Conservation (phyloP, 2,329 filamentous ascomycete genomes). For the Colletotrichum spaethianum region DNA sequence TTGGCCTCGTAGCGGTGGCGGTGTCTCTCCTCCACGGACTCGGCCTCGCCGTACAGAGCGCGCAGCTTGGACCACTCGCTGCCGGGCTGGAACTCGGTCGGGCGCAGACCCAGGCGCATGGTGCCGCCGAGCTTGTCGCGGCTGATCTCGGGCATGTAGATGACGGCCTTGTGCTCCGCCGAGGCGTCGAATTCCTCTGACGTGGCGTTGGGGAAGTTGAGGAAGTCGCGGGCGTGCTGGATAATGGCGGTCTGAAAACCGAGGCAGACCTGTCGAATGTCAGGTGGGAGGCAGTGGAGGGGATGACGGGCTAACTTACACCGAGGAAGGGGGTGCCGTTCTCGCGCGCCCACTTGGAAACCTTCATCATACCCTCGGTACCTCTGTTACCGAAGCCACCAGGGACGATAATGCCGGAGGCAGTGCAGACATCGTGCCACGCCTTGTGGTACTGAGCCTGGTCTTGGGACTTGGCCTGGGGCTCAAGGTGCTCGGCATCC, state of each 20-base stretch:
- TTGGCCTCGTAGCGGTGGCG: conserved; percentile 94
- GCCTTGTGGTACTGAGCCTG: conserved; percentile 86
- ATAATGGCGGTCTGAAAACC: conserved; percentile 95
- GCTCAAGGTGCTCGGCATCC: conserved; percentile 87
- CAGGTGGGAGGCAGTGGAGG: neutral
- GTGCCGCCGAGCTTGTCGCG: conserved; percentile 85
- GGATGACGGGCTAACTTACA: neutral
- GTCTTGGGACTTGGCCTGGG: conserved; percentile 69
- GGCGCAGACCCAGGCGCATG: conserved; percentile 85
- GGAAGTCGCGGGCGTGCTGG: conserved; percentile 85
- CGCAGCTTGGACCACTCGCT: conserved; percentile 86
- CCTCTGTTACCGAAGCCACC: conserved; percentile 87
- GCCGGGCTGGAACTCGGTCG: conserved; percentile 81
- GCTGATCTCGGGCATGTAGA: conserved; percentile 94
- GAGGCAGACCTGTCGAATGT: conserved; percentile 75
- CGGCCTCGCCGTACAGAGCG: conserved; percentile 76
- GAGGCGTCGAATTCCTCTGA: conserved; percentile 69
- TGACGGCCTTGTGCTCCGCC: conserved; percentile 79
- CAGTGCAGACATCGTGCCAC: conserved; percentile 84
- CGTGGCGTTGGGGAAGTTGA: conserved; percentile 70
- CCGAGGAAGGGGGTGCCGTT: conserved; percentile 88
- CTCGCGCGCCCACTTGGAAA: conserved; percentile 88
- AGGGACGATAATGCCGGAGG: conserved; percentile 76
- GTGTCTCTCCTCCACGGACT: conserved; percentile 79
- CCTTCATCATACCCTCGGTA: conserved; percentile 90